Percentiles rank a stretch among this genome's conserved stretches.
phyloP scores from a whole-genome alignment of 164 flowering plant genomes.

The Cinnamomum micranthum region DNA sequence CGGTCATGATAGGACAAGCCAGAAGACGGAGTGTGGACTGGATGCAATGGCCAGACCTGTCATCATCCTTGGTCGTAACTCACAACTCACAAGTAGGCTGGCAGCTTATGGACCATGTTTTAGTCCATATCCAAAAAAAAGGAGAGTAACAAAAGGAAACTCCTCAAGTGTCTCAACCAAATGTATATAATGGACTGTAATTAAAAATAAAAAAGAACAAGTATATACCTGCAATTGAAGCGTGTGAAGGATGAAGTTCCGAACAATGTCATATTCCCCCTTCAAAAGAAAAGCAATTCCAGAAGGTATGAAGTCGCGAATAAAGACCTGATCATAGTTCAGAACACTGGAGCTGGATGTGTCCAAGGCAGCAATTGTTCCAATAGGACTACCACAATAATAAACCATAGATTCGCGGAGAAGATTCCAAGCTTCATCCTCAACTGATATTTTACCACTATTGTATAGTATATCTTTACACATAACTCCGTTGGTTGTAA shows the following conservation, averaged over 20 bases:
- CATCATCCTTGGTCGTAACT: too few species aligned
- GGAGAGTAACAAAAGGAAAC: too few species aligned
- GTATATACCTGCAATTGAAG: slow-evolving; percentile 72
- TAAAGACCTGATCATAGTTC: slow-evolving; percentile 81
- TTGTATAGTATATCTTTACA: slow-evolving; percentile 4
- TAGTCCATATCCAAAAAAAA: too few species aligned
- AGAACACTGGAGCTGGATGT: slow-evolving; percentile 35
- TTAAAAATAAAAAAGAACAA: not conserved
- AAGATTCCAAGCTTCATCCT: slow-evolving; percentile 79
- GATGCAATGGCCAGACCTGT: too few species aligned
- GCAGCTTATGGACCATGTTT: too few species aligned
- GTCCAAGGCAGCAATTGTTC: slow-evolving; percentile 80
- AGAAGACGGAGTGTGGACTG: too few species aligned
- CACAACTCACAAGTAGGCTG: too few species aligned
- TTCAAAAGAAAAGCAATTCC: slow-evolving; percentile 79
- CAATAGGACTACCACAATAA: slow-evolving; percentile 68
- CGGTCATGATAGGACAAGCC: too few species aligned
- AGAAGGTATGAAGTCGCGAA: slow-evolving; percentile 79
- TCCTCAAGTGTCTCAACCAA: too few species aligned
- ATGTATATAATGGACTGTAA: too few species aligned
- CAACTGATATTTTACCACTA: slow-evolving; percentile 30
- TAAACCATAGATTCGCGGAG: slow-evolving; percentile 51
- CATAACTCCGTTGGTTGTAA: slow-evolving; percentile 18
- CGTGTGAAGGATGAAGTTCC: slow-evolving; percentile 74
- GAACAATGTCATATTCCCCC: slow-evolving; percentile 79